Evolutionary conservation across 2,329 filamentous ascomycete species (phyloP).

Genomic region (Cladosporium sp.): DNA sequence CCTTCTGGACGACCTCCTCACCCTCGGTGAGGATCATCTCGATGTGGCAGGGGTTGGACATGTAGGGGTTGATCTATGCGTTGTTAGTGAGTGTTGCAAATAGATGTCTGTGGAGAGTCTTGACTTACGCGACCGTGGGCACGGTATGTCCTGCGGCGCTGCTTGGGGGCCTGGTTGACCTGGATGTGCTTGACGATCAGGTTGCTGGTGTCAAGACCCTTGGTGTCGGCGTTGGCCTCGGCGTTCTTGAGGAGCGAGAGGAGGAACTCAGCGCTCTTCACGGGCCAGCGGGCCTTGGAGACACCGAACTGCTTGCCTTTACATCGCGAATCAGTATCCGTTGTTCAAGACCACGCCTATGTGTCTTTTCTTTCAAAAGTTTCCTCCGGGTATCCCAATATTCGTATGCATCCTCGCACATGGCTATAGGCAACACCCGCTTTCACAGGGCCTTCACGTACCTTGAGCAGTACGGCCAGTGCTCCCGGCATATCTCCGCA

Average conservation of each 20-base stretch:
- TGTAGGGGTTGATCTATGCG: constrained; percentile 96
- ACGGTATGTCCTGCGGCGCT: constrained; percentile 98
- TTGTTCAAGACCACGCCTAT: constrained; percentile 9
- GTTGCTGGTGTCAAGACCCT: constrained; percentile 95
- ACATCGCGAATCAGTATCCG: constrained; percentile 13
- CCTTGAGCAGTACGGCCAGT: constrained; percentile 96
- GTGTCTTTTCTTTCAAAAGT: constrained; percentile 15
- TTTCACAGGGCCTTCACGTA: constrained; percentile 50
- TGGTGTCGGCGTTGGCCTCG: constrained; percentile 93
- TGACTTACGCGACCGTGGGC: constrained; percentile 96
- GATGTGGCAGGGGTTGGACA: constrained; percentile 99
- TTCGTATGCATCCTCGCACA: constrained; percentile 33
- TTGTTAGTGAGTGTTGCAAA: background rate
- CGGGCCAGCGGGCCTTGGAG: constrained; percentile 94
- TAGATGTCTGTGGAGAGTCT: background rate
- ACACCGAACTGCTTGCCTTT: constrained; percentile 98
- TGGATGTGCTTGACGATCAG: constrained; percentile 99
- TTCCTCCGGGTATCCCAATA: constrained; percentile 14
- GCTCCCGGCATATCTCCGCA: constrained; percentile 94
- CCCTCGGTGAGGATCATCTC: constrained; percentile 99
- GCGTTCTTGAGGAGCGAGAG: constrained; percentile 96
- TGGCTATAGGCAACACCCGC: constrained; percentile 20
- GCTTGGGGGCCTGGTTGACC: constrained; percentile 99
- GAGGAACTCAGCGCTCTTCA: constrained; percentile 98
- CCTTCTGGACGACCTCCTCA: constrained; percentile 93